phyloP scores from a whole-genome alignment of 2,329 filamentous ascomycete species.

The Aspergillus sp. region DNA sequence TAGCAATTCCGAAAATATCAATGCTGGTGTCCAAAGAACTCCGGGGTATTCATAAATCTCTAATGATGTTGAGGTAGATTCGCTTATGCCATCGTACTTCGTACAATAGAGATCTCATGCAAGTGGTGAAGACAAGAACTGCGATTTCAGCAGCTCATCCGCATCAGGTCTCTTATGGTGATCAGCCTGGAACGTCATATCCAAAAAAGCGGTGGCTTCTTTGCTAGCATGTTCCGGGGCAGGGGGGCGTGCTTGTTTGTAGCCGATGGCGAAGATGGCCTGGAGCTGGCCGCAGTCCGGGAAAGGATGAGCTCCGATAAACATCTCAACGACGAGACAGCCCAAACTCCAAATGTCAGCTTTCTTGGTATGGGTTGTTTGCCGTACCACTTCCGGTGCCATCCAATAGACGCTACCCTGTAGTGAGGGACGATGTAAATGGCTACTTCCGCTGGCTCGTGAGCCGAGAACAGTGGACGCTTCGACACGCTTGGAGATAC shows the following conservation, averaged over 20 bases:
- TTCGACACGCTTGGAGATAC: constrained; percentile 96
- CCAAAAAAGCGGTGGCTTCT: constrained; percentile 76
- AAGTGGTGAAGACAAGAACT: constrained; percentile 66
- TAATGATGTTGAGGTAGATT: no score
- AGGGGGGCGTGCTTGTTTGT: constrained; percentile 75
- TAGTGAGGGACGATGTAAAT: constrained; percentile 61
- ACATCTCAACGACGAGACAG: constrained; percentile 97
- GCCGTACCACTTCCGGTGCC: constrained; percentile 96
- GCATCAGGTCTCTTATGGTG: constrained; percentile 87
- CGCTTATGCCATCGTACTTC: no score
- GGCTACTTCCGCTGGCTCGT: constrained; percentile 31
- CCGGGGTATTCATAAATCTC: constrained; percentile 1
- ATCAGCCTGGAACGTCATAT: constrained; percentile 90
- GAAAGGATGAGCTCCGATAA: constrained; percentile 93
- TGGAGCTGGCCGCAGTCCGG: constrained; percentile 95
- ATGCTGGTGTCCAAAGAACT: not conserved
- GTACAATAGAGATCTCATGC: constrained; percentile 35
- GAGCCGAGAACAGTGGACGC: constrained; percentile 68
- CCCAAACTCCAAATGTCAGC: constrained; percentile 98
- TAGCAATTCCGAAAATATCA: not conserved
- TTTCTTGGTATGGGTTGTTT: constrained; percentile 96
- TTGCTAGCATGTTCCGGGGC: constrained; percentile 80
- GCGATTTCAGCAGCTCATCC: constrained; percentile 77
- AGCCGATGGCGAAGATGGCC: constrained; percentile 97
- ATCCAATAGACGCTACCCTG: constrained; percentile 99